Base-by-base conservation (phyloP, 352 stramenopile genomes). In the Pelagophyceae sp. region DNA sequence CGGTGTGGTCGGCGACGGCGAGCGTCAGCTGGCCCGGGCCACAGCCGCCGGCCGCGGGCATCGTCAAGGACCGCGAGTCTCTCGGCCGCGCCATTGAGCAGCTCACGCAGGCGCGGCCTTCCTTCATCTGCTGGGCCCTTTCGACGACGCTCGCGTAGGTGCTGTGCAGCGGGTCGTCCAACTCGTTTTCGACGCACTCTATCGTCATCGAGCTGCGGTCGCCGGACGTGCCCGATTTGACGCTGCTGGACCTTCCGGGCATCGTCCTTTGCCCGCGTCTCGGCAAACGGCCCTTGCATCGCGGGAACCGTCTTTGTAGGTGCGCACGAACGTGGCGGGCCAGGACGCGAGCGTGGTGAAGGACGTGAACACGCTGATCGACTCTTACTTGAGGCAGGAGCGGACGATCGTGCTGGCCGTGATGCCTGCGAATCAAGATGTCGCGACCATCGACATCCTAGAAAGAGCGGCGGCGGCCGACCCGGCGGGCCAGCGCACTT, bases 361-460 rank as follows among this genome's bases (percentile, higher is more conserved):
- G 5, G 83, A 89, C 65, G 84, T 93, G 51, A 86, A 88, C 31
- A 80, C 84, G 54, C 83, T 93, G 72, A 87, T 93, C 69, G 77
- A 90, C 32, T 82, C 82, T 0, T 93, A 89, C 83, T 89, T 94
- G 82, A 61, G 78, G 60, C 87, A 92, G 76, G 84, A 89, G 63
- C 86, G 85, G 15, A 92, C 88, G 17, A 86, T 93, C 69, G 92
- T 94, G 76, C 85, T 94, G 3, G 87, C 87, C 19, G 87, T 94
- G 29, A 88, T 93, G 25, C 89, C 88, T 2, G 82, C 88, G 29
- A 93, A 92, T 72, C 87, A 92, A 45, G 89, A 93, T 70, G 86
- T 94, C 76, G 87, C 91, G 69, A 94, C 91, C 71, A 89, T 88
- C 31, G 87, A 91, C 81, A 91, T 93, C 60, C 67, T 94, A 32